Evolutionary conservation across 805 yeast genomes (phyloP).

Genomic region (Clavispora carvajalis): DNA sequence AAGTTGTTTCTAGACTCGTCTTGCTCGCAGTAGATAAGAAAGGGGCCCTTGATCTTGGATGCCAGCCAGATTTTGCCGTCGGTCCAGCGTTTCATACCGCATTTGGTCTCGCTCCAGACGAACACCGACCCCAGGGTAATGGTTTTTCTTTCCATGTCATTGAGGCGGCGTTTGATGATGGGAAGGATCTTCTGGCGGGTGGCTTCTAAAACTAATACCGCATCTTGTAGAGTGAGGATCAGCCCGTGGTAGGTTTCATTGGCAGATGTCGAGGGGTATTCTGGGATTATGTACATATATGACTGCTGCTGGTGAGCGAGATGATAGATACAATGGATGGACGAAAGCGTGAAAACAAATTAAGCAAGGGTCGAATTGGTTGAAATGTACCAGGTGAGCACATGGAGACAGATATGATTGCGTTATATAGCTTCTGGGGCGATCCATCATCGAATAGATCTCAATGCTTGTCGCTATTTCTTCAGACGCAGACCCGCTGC

Average conservation of each 20-base stretch:
- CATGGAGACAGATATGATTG: neutral
- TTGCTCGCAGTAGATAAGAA: conserved; percentile 58
- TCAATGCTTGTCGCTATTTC: neutral
- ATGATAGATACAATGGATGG: neutral
- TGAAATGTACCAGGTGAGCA: too few species aligned
- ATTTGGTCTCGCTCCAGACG: conserved; percentile 67
- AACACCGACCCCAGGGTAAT: conserved; percentile 59
- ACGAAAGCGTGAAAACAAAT: neutral
- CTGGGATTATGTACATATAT: conserved; percentile 1
- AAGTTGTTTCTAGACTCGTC: conserved; percentile 30
- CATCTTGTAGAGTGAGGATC: conserved; percentile 54
- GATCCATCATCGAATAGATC: neutral
- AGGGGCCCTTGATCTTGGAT: conserved; percentile 60
- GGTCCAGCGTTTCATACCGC: conserved; percentile 75
- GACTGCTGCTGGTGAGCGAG: neutral
- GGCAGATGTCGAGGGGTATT: neutral
- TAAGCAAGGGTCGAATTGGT: too few species aligned
- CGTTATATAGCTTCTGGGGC: neutral
- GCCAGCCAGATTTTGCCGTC: conserved; percentile 75
- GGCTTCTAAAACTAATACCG: conserved; percentile 62
- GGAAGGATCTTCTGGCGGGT: conserved; percentile 53
- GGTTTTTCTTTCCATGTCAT: conserved; percentile 47
- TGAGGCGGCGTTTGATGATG: conserved; percentile 52
- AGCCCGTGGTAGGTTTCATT: conserved; percentile 56
- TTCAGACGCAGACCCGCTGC: neutral